phyloP scores from a whole-genome alignment of 2,329 filamentous ascomycete species.

The Hortaea werneckii region DNA sequence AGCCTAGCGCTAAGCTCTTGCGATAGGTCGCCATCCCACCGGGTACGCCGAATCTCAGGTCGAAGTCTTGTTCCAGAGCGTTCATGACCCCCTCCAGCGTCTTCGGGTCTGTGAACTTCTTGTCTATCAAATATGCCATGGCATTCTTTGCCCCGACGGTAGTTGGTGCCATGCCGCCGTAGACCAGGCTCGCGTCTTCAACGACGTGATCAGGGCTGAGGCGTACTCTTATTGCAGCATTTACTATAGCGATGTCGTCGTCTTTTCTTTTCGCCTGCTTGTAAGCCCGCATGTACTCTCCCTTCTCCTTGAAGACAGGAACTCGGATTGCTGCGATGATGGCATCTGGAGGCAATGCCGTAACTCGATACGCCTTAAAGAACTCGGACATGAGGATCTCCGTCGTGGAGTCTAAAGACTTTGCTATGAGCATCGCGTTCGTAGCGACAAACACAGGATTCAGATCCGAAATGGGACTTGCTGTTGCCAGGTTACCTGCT shows the following conservation, averaged over 20 bases:
- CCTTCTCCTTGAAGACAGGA: conserved; percentile 61
- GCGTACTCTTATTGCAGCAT: conserved; percentile 67
- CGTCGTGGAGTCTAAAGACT: conserved; percentile 59
- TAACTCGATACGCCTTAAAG: conserved; percentile 83
- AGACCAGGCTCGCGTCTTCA: conserved; percentile 67
- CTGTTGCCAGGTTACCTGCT: conserved; percentile 86
- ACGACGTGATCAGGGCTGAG: conserved; percentile 62
- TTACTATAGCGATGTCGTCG: conserved; percentile 97
- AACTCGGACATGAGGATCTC: conserved; percentile 89
- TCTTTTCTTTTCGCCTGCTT: conserved; percentile 97
- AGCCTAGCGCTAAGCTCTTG: conserved; percentile 78
- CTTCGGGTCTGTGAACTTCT: conserved; percentile 66
- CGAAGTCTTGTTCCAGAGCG: conserved; percentile 79
- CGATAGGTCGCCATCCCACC: conserved; percentile 97
- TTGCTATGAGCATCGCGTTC: conserved; percentile 71
- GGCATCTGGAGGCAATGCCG: conserved; percentile 68
- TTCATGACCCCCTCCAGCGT: conserved; percentile 87
- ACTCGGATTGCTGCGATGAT: conserved; percentile 83
- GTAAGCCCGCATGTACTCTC: conserved; percentile 80
- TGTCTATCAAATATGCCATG: conserved; percentile 63
- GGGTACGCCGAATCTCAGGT: conserved; percentile 79
- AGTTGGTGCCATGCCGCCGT: conserved; percentile 88
- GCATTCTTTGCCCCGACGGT: conserved; percentile 80
- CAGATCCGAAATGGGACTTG: conserved; percentile 90
- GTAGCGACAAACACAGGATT: conserved; percentile 90